Evolutionary conservation across 495 filamentous ascomycete genomes (phyloP), one percentile per base, ranked within the genome.

Genomic region (Aspergillus bertholletiae): DNA sequence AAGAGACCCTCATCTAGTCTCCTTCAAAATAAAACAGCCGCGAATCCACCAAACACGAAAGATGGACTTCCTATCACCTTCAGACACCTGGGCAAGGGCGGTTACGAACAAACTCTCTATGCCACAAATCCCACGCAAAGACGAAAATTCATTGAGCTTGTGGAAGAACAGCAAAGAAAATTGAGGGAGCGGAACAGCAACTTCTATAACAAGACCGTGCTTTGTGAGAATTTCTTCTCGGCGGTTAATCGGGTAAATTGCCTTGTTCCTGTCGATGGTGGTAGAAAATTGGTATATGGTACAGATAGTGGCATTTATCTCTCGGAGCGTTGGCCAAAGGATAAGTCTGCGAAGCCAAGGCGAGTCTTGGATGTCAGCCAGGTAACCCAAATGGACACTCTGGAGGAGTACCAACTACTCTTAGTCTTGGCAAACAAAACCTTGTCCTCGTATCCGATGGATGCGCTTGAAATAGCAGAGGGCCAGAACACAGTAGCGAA

Each of bases 61-160:
- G 90, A 96, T 60, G 91, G 89, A 34, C 91, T 88, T 70, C 95
- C 95, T 1, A 94, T 99, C 61, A 97, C 92, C n/a, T 97, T 99
- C 79, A 84, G 87, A 49, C 95, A 97, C 78, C 82, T 99, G 23
- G 95, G 95, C n/a, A 95, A 92, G 66, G 91, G 90, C 51, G 92
- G 92, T 34, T 97, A 96, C 68, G 95, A 96, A 63, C 78, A 88
- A 57, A 92, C 92, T n/a, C 78, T 99, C 1, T 97, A 87, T 69
- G 92, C 90, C 23, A 80, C 84, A 20, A 90, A 86, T 44, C 86
- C 87, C 53, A 87, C 88, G 22, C 86, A 87, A 18, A 79, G 92
- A 54, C 83, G 88, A 62, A 97, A 97, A 72, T 97, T 95, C 85
- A 90, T 99, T 62, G 93, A 97, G 74, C 83, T 88, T 62, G 96